Conservation (phyloP, 345 rosid species). For the Punica granatum region DNA sequence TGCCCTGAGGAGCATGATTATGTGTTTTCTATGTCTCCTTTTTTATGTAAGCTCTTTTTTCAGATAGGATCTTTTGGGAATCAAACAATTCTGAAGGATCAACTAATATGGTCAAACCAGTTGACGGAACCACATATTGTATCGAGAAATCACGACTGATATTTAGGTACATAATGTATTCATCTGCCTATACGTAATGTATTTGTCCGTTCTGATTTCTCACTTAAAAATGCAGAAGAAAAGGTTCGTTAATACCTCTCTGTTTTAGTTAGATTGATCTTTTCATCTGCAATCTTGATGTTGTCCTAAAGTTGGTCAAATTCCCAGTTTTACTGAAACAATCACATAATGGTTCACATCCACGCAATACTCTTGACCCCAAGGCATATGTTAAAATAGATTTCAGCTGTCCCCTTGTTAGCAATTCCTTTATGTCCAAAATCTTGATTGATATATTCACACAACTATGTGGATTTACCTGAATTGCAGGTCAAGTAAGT, state of each 20-base stretch:
- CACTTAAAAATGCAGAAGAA: constrained; percentile 49
- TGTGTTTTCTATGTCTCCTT: neutral
- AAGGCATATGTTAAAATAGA: constrained; percentile 77
- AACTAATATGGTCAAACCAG: constrained; percentile 70
- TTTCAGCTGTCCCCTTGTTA: constrained; percentile 72
- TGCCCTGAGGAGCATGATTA: neutral
- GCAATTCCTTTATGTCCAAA: constrained; percentile 67
- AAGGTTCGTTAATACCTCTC: constrained; percentile 31
- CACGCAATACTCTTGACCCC: constrained; percentile 65
- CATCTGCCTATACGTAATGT: constrained; percentile 66
- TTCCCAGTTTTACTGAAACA: constrained; percentile 57
- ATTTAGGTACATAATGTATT: constrained; percentile 59
- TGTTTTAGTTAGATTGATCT: neutral
- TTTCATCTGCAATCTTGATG: constrained; percentile 9
- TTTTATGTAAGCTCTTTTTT: constrained; percentile 7
- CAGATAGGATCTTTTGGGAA: constrained; percentile 79
- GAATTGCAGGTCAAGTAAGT: no score
- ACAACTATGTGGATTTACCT: constrained; percentile 69
- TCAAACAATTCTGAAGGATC: constrained; percentile 85
- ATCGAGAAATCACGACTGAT: constrained; percentile 46
- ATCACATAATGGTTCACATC: constrained; percentile 84
- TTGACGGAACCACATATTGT: constrained; percentile 82
- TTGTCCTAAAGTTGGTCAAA: constrained; percentile 39
- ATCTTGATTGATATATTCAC: constrained; percentile 68
- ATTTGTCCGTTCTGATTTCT: constrained; percentile 80